Evolutionary conservation across 2,329 filamentous ascomycete species (phyloP).

Genomic region (Coniochaeta ligniaria): DNA sequence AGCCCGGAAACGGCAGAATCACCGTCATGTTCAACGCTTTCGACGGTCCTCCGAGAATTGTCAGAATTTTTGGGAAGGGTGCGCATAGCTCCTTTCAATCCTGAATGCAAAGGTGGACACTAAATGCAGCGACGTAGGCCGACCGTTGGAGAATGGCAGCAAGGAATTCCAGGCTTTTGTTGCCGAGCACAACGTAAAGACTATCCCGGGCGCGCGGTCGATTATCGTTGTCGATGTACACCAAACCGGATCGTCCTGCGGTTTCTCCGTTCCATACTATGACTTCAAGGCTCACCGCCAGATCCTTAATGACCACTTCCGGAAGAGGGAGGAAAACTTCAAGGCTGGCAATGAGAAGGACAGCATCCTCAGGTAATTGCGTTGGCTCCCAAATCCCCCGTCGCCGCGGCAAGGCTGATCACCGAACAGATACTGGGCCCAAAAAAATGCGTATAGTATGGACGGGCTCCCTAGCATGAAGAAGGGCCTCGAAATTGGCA

Average conservation of each 20-base stretch:
- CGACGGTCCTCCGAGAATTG: constrained; percentile 28
- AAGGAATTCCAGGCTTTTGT: constrained; percentile 24
- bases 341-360: constrained; percentile 25
- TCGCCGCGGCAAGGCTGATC: not conserved
- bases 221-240: constrained; percentile 30
- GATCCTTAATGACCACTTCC: constrained; percentile 24
- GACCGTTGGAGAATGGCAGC: constrained; percentile 25
- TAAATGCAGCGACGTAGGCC: constrained; percentile 14
- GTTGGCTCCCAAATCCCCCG: not conserved
- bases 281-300: constrained; percentile 28
- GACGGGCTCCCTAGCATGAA: constrained; percentile 30
- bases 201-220: constrained; percentile 22
- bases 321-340: constrained; percentile 22
- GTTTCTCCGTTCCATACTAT: constrained; percentile 30
- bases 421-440: constrained; percentile 28
- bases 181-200: constrained; percentile 19
- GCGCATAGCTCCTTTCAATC: not conserved
- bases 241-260: constrained; percentile 30
- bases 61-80: constrained; percentile 26
- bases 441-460: constrained; percentile 31
- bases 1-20: constrained; percentile 58
- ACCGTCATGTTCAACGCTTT: constrained; percentile 62
- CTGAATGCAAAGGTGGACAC: not conserved
- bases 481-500: constrained; percentile 20
- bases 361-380: constrained; percentile 21